These are phyloP conservation scores for Talaromyces pinophilus DNA, from an alignment of 2,329 filamentous ascomycete genomes.

Conservation along the genomic window DNA sequence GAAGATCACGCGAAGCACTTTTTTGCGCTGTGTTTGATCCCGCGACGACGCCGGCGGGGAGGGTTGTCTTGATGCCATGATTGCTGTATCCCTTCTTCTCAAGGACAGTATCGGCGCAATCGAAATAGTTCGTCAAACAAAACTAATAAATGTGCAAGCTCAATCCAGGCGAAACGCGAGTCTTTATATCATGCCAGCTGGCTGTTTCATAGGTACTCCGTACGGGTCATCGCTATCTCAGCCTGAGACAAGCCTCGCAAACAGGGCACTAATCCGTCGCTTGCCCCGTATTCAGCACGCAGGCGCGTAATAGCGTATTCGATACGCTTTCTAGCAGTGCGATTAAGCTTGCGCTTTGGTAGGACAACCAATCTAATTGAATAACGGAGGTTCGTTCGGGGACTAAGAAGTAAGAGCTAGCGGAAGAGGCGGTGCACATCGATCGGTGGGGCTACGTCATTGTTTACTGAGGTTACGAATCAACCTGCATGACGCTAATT, in stretches of 20 bases:
- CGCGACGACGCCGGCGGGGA: slow-evolving; percentile 31
- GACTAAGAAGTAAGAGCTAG: not conserved
- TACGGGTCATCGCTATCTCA: not conserved
- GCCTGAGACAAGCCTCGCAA: slow-evolving; percentile 1
- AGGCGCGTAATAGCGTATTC: not conserved
- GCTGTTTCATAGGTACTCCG: not conserved
- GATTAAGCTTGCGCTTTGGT: not conserved
- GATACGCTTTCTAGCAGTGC: not conserved
- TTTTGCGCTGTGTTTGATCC: slow-evolving; percentile 58
- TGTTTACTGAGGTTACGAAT: not conserved
- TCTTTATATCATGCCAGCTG: not conserved
- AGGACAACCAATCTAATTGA: not conserved
- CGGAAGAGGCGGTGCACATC: slow-evolving; percentile 4
- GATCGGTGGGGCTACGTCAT: slow-evolving; percentile 7
- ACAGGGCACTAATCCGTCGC: not conserved
- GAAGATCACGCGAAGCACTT: slow-evolving; percentile 83
- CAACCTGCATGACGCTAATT: no score
- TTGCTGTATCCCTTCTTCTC: no score
- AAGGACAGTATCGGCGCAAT: not conserved
- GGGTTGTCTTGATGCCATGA: not conserved
- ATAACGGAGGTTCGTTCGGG: not conserved
- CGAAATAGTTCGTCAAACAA: not conserved
- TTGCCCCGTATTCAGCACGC: not conserved
- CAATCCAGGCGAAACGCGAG: not conserved
- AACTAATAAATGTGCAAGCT: not conserved